A percentile compares a stretch with the other conserved stretches of the same genome.
Conservation (phyloP, 139 green algal genomes). For the Chlorella ohadii region DNA sequence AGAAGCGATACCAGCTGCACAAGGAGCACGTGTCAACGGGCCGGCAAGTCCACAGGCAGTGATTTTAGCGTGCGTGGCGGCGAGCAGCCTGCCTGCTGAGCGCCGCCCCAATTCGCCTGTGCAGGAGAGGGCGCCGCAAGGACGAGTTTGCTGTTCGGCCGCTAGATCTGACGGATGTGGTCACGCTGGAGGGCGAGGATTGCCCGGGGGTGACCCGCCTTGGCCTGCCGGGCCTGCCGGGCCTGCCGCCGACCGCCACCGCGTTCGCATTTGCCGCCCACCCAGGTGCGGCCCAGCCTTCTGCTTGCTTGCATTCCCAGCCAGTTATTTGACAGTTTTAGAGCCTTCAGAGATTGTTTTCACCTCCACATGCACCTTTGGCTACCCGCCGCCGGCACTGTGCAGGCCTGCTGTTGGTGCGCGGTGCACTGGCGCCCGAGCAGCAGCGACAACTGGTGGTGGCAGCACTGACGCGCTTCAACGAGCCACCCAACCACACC, state of each 20-base stretch:
- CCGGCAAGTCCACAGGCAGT: neutral
- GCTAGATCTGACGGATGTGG: slow-evolving; percentile 61
- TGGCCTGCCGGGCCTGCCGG: neutral
- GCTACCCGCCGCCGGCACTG: too few relatives aligned
- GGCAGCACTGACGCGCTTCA: slow-evolving; percentile 47
- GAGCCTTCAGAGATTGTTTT: too few relatives aligned
- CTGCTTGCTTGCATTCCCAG: too few relatives aligned
- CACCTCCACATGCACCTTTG: too few relatives aligned
- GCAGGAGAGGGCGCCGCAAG: neutral
- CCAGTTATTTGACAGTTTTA: too few relatives aligned
- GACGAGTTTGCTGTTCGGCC: slow-evolving; percentile 31
- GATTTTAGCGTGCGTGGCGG: neutral
- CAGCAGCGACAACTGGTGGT: slow-evolving; percentile 52
- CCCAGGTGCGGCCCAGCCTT: neutral
- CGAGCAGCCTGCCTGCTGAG: too few relatives aligned
- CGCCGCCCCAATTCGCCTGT: too few relatives aligned
- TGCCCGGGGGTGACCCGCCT: neutral
- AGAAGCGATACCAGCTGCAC: slow-evolving; percentile 71
- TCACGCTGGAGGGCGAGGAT: slow-evolving; percentile 14
- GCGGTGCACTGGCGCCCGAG: slow-evolving; percentile 35
- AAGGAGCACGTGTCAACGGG: neutral
- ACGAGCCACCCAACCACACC: slow-evolving; percentile 64
- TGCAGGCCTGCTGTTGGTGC: slow-evolving; percentile 69
- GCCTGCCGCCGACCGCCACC: slow-evolving; percentile 5
- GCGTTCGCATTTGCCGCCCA: slow-evolving; percentile 33